Evolutionary conservation across 306 rosid species (phyloP).

Genomic region (Inga oerstediana): DNA sequence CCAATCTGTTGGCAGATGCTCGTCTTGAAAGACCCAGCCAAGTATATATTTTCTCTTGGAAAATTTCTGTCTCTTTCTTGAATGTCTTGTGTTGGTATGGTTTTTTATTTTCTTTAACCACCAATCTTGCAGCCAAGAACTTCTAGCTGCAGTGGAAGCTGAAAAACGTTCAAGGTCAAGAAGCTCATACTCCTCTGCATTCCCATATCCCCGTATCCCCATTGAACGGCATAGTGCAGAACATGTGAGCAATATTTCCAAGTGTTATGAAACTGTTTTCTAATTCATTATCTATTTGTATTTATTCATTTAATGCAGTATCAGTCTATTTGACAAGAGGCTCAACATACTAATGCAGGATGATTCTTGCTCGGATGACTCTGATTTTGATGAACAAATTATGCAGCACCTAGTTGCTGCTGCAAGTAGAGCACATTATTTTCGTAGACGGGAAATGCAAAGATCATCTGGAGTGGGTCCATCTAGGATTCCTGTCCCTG

Average conservation of each 20-base stretch:
- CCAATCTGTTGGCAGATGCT: conserved; percentile 92
- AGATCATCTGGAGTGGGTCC: conserved; percentile 65
- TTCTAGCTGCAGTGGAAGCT: conserved; percentile 66
- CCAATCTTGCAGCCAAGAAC: conserved; percentile 74
- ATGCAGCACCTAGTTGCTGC: conserved; percentile 79
- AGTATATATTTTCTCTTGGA: conserved; percentile 49
- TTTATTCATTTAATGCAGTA: conserved; percentile 18
- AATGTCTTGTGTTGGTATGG: conserved; percentile 23
- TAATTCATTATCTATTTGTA: conserved; percentile 2
- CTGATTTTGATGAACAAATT: conserved; percentile 68
- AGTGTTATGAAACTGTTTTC: conserved; percentile 12
- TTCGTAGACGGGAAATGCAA: conserved; percentile 60
- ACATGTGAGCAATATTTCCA: conserved; percentile 51
- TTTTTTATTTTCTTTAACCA: conserved; percentile 11
- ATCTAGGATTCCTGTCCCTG: conserved; percentile 45
- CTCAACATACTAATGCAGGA: conserved; percentile 56
- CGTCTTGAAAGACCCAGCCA: conserved; percentile 75
- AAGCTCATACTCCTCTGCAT: conserved; percentile 43
- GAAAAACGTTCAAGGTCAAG: conserved; percentile 60
- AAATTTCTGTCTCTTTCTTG: background rate
- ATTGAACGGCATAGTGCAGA: conserved; percentile 43
- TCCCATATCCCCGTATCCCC: conserved; percentile 36
- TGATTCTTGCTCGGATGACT: conserved; percentile 63
- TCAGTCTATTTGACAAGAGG: conserved; percentile 12
- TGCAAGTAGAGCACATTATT: conserved; percentile 57